phyloP scores from a whole-genome alignment of 768 basidiomycete species.

The Psilocybe sp. region DNA sequence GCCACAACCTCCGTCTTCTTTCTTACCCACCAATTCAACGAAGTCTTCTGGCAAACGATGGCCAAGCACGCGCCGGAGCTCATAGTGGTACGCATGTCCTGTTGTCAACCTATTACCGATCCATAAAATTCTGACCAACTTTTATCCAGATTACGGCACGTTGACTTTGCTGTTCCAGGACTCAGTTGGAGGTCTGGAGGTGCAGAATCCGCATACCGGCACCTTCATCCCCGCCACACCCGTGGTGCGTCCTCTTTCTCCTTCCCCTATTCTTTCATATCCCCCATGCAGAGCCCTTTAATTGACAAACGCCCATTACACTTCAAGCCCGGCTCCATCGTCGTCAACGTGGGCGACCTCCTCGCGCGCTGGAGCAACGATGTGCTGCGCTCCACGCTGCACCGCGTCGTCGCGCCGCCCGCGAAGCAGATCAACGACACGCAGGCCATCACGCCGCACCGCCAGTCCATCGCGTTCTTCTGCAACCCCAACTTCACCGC shows the following conservation, averaged over 20 bases:
- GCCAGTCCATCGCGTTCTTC: conserved; percentile 86
- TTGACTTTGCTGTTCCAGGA: conserved; percentile 82
- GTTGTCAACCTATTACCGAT: not conserved
- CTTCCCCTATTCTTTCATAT: not conserved
- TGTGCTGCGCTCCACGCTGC: conserved; percentile 73
- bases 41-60: conserved; percentile 52
- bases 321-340: conserved; percentile 70
- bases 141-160: conserved; percentile 66
- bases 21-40: conserved; percentile 79
- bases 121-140: not conserved
- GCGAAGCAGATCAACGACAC: conserved; percentile 43
- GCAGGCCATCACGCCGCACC: conserved; percentile 56
- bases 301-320: not conserved
- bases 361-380: conserved; percentile 85
- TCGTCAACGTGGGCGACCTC: conserved; percentile 81
- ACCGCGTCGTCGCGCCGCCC: conserved; percentile 77
- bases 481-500: conserved; percentile 78
- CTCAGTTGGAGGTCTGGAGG: conserved; percentile 76
- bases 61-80: conserved; percentile 78
- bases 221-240: conserved; percentile 71
- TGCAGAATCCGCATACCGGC: conserved; percentile 76
- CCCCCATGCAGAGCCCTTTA: not conserved
- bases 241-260: conserved; percentile 47
- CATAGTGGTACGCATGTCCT: conserved; percentile 55
- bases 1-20: conserved; percentile 77